A percentile compares a stretch with the other conserved stretches of the same genome.
Evolutionary conservation across 2,329 filamentous ascomycete species (phyloP).

Genomic region (Cladophialophora exuberans): DNA sequence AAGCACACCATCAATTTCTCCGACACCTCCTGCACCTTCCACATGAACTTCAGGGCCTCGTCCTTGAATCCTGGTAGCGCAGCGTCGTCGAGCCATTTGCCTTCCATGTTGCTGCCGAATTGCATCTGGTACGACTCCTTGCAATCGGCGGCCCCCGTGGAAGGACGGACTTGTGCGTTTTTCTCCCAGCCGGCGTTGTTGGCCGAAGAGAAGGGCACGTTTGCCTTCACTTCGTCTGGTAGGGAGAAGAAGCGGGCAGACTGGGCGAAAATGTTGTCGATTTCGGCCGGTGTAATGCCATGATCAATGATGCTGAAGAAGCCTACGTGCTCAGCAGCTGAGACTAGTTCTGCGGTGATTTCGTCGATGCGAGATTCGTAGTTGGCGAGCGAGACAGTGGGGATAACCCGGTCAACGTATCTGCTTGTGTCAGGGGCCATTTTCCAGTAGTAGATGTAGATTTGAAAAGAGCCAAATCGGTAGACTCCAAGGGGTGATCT

Average conservation of each 20-base stretch:
- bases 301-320: conserved; percentile 64
- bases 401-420: conserved; percentile 46
- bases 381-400: conserved; percentile 58
- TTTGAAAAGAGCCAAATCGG: neutral
- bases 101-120: conserved; percentile 59
- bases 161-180: conserved; percentile 61
- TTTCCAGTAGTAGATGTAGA: neutral
- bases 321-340: conserved; percentile 62
- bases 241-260: conserved; percentile 60
- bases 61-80: conserved; percentile 55
- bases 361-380: conserved; percentile 57
- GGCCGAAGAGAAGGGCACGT: conserved; percentile 56
- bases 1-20: conserved; percentile 63
- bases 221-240: conserved; percentile 55
- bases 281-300: conserved; percentile 53
- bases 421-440: conserved; percentile 22
- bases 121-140: conserved; percentile 68
- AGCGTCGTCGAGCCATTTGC: conserved; percentile 56
- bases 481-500: no score
- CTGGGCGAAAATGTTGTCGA: conserved; percentile 56
- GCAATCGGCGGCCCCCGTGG: conserved; percentile 60
- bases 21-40: conserved; percentile 55
- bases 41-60: conserved; percentile 57
- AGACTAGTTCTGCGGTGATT: conserved; percentile 56
- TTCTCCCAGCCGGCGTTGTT: conserved; percentile 66